phyloP scores from a whole-genome alignment of 257 asterid species.

The Solanum habrochaites region DNA sequence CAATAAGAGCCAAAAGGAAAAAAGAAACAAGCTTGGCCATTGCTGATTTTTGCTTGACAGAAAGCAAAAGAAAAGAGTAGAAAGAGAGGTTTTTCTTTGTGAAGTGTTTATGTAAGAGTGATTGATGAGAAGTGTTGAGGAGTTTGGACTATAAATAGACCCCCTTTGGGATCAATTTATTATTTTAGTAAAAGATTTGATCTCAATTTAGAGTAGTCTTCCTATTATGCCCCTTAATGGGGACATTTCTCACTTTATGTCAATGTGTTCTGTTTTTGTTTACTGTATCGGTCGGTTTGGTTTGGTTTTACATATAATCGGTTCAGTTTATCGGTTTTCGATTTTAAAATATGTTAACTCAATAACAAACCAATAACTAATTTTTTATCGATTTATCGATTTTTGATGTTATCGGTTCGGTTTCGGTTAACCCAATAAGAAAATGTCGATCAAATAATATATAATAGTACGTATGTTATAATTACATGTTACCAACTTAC shows the following conservation, averaged over 20 bases:
- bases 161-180: neutral
- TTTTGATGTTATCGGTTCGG: too few relatives aligned
- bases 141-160: conserved; percentile 10
- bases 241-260: neutral
- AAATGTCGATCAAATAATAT: too few relatives aligned
- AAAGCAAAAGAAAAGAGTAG: neutral
- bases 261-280: neutral
- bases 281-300: too few relatives aligned
- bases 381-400: too few relatives aligned
- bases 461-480: too few relatives aligned
- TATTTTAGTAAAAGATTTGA: neutral
- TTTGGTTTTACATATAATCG: too few relatives aligned
- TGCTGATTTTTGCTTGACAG: conserved; percentile 1
- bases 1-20: conserved; percentile 23
- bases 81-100: neutral
- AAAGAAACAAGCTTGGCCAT: conserved; percentile 27
- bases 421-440: too few relatives aligned
- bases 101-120: neutral
- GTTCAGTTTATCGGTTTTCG: too few relatives aligned
- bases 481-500: too few relatives aligned
- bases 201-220: neutral
- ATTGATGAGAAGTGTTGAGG: neutral
- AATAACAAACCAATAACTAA: too few relatives aligned
- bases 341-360: too few relatives aligned
- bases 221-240: neutral